Conservation (phyloP, 2,329 filamentous ascomycete genomes). For the Aspergillus sojae region DNA sequence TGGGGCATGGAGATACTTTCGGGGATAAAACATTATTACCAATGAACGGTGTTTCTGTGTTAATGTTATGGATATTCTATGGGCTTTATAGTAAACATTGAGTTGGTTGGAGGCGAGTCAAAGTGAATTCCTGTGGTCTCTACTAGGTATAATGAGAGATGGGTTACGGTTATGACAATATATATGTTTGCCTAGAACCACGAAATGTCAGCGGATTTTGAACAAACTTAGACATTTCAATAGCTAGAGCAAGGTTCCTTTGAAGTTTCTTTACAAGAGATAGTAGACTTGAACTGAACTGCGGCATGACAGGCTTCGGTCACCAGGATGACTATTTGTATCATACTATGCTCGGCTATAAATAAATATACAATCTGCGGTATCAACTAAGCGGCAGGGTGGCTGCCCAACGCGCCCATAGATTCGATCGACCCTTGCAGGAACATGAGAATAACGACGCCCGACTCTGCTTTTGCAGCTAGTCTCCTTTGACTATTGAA, state of each 20-base stretch:
- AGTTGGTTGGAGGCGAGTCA: background rate
- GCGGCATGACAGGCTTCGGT: background rate
- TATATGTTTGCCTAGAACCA: background rate
- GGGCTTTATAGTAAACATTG: background rate
- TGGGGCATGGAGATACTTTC: background rate
- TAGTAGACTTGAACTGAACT: background rate
- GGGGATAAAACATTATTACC: background rate
- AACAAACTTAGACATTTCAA: background rate
- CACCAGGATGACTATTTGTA: background rate
- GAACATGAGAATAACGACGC: too few relatives aligned
- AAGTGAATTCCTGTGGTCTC: background rate
- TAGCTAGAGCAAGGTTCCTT: background rate
- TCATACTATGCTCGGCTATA: background rate
- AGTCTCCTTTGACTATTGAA: background rate
- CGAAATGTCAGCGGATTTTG: background rate
- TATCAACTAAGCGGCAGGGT: background rate
- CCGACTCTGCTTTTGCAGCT: background rate
- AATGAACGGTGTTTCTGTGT: background rate
- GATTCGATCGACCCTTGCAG: background rate
- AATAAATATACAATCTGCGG: slow-evolving; percentile 1
- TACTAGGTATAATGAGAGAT: background rate
- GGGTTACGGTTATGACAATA: background rate
- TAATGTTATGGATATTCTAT: background rate
- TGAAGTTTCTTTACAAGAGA: background rate
- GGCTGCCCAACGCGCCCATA: background rate